phyloP scores from a whole-genome alignment of 2,329 filamentous ascomycete species.

The Calonectria hongkongensis region DNA sequence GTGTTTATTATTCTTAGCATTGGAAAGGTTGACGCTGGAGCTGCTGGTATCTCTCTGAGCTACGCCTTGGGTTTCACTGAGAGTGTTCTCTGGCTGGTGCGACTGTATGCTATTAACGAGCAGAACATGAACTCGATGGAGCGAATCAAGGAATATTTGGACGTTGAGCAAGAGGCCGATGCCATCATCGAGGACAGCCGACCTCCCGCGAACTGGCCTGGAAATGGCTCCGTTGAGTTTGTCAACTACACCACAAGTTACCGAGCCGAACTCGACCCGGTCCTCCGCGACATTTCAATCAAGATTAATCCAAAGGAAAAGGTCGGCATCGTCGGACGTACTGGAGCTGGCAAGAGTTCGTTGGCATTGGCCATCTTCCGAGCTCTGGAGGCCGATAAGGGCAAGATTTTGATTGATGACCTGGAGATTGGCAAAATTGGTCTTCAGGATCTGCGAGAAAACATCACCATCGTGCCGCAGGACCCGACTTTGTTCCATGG shows the following conservation, averaged over 20 bases:
- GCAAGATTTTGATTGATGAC: conserved; percentile 92
- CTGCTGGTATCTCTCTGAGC: conserved; percentile 93
- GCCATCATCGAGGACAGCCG: conserved; percentile 85
- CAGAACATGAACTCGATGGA: conserved; percentile 99
- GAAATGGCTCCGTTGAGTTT: conserved; percentile 90
- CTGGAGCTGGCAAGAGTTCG: conserved; percentile 97
- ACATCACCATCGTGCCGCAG: conserved; percentile 98
- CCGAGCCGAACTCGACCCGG: conserved; percentile 88
- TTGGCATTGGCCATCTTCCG: conserved; percentile 95
- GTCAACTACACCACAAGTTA: conserved; percentile 92
- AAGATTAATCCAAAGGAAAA: conserved; percentile 91
- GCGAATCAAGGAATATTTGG: conserved; percentile 96
- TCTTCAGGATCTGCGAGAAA: conserved; percentile 92
- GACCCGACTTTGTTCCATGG: conserved; percentile 96
- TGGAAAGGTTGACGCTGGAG: conserved; percentile 89
- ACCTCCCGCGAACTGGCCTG: conserved; percentile 89
- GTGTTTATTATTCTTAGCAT: conserved; percentile 91
- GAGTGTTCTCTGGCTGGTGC: conserved; percentile 96
- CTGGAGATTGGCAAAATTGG: conserved; percentile 94
- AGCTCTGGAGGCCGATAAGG: conserved; percentile 91
- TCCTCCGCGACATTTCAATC: conserved; percentile 89
- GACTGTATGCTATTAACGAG: conserved; percentile 94
- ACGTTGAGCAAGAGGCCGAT: conserved; percentile 94
- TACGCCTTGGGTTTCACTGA: conserved; percentile 98
- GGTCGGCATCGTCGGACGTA: conserved; percentile 96